Evolutionary conservation across 2,329 filamentous ascomycete species (phyloP).

Genomic region (Penicillium sp.): DNA sequence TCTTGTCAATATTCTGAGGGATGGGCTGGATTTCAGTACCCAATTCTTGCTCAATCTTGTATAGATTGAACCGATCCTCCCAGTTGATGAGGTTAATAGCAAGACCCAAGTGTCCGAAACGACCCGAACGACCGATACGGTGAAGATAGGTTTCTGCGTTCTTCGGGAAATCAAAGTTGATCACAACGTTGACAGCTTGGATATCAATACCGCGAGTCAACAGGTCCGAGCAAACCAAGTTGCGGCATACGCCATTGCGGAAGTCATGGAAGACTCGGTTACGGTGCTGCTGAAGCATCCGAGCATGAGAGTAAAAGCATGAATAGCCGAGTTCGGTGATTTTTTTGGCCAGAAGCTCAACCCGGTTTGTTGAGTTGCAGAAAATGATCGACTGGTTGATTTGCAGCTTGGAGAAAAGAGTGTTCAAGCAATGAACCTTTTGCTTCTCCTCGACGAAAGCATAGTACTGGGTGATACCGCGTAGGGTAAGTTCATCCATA

Average conservation of each 20-base stretch:
- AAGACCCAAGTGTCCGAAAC: slow-evolving; percentile 93
- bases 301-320: slow-evolving; percentile 98
- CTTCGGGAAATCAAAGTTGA: slow-evolving; percentile 99
- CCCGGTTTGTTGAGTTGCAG: slow-evolving; percentile 98
- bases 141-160: slow-evolving; percentile 99
- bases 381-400: slow-evolving; percentile 99
- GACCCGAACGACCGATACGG: slow-evolving; percentile 94
- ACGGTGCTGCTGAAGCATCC: slow-evolving; percentile 94
- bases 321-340: slow-evolving; percentile 99
- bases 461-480: slow-evolving; percentile 98
- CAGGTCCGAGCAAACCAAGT: slow-evolving; percentile 95
- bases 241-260: slow-evolving; percentile 94
- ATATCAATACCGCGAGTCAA: slow-evolving; percentile 99
- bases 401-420: slow-evolving; percentile 96
- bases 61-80: slow-evolving; percentile 98
- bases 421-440: slow-evolving; percentile 98
- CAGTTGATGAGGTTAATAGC: slow-evolving; percentile 99
- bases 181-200: slow-evolving; percentile 98
- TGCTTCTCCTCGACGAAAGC: slow-evolving; percentile 99
- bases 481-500: slow-evolving; percentile 97
- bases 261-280: slow-evolving; percentile 99
- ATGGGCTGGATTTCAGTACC: slow-evolving; percentile 98
- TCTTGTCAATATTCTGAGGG: slow-evolving; percentile 91
- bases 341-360: slow-evolving; percentile 96
- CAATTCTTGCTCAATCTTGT: slow-evolving; percentile 96